Evolutionary conservation across 202 grass and related monocot species (phyloP).

Genomic region (Setaria italica): DNA sequence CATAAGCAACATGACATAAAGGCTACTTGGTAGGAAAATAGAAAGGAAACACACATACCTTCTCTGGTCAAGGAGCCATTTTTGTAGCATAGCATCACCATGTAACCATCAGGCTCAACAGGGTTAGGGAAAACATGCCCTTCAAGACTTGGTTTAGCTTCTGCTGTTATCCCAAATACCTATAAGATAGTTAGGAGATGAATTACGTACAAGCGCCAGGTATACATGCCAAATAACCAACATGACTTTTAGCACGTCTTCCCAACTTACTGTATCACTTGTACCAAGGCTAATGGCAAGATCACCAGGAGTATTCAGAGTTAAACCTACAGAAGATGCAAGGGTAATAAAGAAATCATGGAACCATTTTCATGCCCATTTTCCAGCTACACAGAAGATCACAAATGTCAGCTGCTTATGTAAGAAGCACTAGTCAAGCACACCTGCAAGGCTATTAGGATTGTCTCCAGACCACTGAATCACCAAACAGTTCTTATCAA

Average conservation of each 20-base stretch:
- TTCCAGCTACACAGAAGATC: background rate
- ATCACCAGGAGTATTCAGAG: constrained; percentile 89
- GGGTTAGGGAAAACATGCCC: constrained; percentile 95
- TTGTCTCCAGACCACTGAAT: constrained; percentile 98
- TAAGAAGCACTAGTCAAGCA: constrained; percentile 40
- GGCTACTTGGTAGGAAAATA: background rate
- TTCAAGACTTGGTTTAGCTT: constrained; percentile 89
- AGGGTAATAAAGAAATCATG: constrained; percentile 8
- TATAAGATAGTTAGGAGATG: constrained; percentile 42
- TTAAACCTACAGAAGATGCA: constrained; percentile 71
- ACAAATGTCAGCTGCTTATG: constrained; percentile 1
- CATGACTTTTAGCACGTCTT: background rate
- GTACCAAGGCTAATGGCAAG: constrained; percentile 98
- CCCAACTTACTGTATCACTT: constrained; percentile 89
- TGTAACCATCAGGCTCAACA: constrained; percentile 87
- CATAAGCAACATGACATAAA: constrained; percentile 6
- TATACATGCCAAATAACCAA: background rate
- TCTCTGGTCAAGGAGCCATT: constrained; percentile 96
- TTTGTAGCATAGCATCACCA: constrained; percentile 98
- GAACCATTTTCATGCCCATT: background rate
- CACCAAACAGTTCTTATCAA: constrained; percentile 78
- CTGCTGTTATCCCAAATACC: constrained; percentile 92
- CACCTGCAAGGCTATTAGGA: constrained; percentile 97
- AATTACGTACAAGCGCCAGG: background rate
- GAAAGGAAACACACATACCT: constrained; percentile 49